phyloP scores from a whole-genome alignment of 2,329 filamentous ascomycete genomes.

The Coniochaeta sp. region DNA sequence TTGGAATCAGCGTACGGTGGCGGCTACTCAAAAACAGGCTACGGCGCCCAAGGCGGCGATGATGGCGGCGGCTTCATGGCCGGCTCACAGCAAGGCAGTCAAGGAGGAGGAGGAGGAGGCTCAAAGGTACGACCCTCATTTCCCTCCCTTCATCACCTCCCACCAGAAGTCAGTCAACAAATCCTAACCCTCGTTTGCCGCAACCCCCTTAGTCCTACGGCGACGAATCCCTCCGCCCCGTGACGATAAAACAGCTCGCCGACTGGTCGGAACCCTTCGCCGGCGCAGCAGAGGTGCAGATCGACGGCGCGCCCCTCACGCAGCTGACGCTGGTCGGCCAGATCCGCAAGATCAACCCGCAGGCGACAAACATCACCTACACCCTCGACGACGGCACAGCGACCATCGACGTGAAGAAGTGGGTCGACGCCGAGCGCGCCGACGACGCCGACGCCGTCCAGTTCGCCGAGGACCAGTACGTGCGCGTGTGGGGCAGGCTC shows the following conservation, averaged over 20 bases:
- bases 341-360: slow-evolving; percentile 77
- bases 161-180: no score
- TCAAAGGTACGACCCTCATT: slow-evolving; percentile 29
- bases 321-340: slow-evolving; percentile 85
- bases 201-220: slow-evolving; percentile 61
- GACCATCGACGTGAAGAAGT: slow-evolving; percentile 83
- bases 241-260: slow-evolving; percentile 91
- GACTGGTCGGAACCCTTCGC: slow-evolving; percentile 72
- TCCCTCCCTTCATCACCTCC: not conserved
- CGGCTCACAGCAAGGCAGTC: slow-evolving; percentile 49
- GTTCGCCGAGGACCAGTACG: slow-evolving; percentile 68
- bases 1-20: slow-evolving; percentile 36
- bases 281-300: slow-evolving; percentile 66
- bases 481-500: slow-evolving; percentile 77
- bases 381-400: slow-evolving; percentile 93
- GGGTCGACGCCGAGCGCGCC: slow-evolving; percentile 61
- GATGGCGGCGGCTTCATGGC: slow-evolving; percentile 56
- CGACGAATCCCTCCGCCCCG: slow-evolving; percentile 83
- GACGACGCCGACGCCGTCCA: slow-evolving; percentile 39
- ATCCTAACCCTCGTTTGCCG: not conserved
- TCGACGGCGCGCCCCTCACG: slow-evolving; percentile 68
- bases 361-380: slow-evolving; percentile 87
- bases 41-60: slow-evolving; percentile 48
- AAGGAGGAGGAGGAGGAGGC: slow-evolving; percentile 26
- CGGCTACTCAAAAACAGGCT: slow-evolving; percentile 38